Base-by-base conservation (phyloP, 805 yeast genomes). In the Komagataella pseudopastoris region DNA sequence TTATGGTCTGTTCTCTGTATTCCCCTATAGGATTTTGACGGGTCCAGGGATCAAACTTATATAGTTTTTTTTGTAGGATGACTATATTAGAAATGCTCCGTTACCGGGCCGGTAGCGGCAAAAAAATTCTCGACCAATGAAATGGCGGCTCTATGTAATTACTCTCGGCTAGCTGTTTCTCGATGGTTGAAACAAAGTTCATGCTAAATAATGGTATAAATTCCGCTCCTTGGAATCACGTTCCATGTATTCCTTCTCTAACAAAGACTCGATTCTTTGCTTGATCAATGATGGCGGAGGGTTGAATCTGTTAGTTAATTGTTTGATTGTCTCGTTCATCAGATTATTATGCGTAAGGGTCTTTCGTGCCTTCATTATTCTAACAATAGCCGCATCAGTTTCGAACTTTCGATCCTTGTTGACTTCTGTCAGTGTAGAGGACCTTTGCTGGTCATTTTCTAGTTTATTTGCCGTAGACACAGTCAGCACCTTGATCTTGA, bases 301-400 rank as follows among this genome's bases (percentile, higher is more conserved):
- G 50, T 75, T 76, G 63, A 89, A 90, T 54, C 93, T 69, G 45
- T 71, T 69, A 20, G 71, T 64, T 49, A 88, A 68, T 55, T 78
- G 85, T 49, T 75, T 74, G 20, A 83, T 72, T 4, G 81, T 78
- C 57, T 83, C 89, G 39, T 73, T 76, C n/a, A 86, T 69, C 51
- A 89, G 70, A 45, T 82, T 83, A 56, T 79, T 80, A 61, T 85
- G 91, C 23, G 64, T 70, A 51, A 83, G 57, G 0, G 72, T 65
- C 57, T 80, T 83, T 39, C 89, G 70, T 1, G 87, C 75, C 66
- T 89, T 89, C 91, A 89, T 82, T n/a, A 83, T 79, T 50, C 96
- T 73, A 4, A 89, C 95, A 52, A 89, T 76, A 0, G 95, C 93
- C 1, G 96, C 96, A 61, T 87, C 93, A 2, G 85, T 70, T 59